Conservation (phyloP, 1,284 basidiomycete species). For the Neolentinus lepideus region DNA sequence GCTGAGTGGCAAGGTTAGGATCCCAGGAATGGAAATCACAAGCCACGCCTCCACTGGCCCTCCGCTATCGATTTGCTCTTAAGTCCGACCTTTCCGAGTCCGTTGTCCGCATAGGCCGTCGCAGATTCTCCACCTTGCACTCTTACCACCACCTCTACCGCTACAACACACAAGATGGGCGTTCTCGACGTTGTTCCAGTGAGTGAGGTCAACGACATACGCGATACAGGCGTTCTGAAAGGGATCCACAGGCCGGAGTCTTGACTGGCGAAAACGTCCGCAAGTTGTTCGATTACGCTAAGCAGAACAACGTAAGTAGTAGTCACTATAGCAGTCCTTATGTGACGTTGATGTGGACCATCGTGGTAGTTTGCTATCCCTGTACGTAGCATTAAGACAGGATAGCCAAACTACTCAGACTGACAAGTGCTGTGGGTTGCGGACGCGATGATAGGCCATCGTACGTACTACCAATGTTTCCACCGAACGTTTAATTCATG, state of each 20-base stretch:
- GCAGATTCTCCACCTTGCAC: not conserved
- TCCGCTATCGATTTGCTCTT: conserved; percentile 1
- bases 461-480: conserved; percentile 30
- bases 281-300: conserved; percentile 86
- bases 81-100: not conserved
- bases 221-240: conserved; percentile 2
- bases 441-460: conserved; percentile 46
- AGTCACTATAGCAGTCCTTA: not conserved
- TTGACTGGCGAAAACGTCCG: conserved; percentile 83
- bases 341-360: not conserved
- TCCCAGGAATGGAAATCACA: not conserved
- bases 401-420: conserved; percentile 1
- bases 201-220: conserved; percentile 18
- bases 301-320: conserved; percentile 67
- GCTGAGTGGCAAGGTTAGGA: not conserved
- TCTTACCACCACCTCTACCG: not conserved
- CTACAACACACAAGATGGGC: conserved; percentile 37
- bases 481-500: not conserved
- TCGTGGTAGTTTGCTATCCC: conserved; percentile 74
- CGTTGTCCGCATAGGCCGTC: not conserved
- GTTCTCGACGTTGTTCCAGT: conserved; percentile 68
- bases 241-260: conserved; percentile 63
- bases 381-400: conserved; percentile 40
- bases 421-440: not conserved
- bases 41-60: not conserved